phyloP scores from a whole-genome alignment of 2,329 filamentous ascomycete genomes.

The Talaromyces sp. region DNA sequence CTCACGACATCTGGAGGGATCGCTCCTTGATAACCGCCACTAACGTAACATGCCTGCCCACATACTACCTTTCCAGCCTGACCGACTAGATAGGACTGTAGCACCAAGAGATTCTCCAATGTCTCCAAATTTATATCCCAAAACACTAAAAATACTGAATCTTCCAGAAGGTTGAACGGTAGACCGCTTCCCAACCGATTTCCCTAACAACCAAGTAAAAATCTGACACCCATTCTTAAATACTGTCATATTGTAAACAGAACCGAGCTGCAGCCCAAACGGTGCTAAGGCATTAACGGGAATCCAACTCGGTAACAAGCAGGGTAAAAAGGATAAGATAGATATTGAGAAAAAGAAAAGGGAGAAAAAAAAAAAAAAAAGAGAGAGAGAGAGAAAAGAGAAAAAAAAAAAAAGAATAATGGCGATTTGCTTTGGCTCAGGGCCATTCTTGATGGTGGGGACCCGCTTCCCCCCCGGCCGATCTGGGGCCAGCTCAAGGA shows the following conservation, averaged over 20 bases:
- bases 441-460: conserved; percentile 24
- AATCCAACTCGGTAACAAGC: conserved; percentile 10
- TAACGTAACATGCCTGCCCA: conserved; percentile 5
- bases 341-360: no score
- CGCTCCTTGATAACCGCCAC: not conserved
- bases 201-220: conserved; percentile 9
- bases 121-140: not conserved
- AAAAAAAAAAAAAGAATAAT: not conserved
- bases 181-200: conserved; percentile 27
- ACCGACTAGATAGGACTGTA: conserved; percentile 1
- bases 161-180: not conserved
- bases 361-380: no score
- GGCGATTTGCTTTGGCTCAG: not conserved
- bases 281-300: conserved; percentile 17
- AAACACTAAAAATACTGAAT: not conserved
- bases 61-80: not conserved
- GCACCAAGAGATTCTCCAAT: not conserved
- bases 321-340: no score
- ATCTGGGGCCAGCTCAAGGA: conserved; percentile 11
- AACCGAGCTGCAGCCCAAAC: conserved; percentile 17
- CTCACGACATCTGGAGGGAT: not conserved
- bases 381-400: no score
- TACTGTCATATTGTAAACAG: conserved; percentile 18
- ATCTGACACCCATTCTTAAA: not conserved
- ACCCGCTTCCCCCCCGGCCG: conserved; percentile 14